Evolutionary conservation across 192 early-diverging fungal species (phyloP).

Genomic region (Podila minutissima): DNA sequence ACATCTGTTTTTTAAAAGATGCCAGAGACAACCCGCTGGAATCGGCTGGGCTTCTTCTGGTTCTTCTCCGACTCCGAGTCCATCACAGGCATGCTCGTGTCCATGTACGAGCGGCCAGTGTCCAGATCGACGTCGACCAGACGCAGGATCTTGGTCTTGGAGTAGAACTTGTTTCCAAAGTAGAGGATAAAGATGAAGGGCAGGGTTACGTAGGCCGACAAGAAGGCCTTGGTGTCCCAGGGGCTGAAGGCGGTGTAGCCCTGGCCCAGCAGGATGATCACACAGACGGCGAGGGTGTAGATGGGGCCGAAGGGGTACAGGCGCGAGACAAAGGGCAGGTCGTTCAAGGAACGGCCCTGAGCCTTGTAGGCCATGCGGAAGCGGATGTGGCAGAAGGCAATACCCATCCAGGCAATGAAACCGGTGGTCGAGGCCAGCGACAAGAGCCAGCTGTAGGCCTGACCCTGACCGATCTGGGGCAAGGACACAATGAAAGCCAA

Average conservation of each 20-base stretch:
- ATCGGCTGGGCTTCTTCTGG: conserved; percentile 20
- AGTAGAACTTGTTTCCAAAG: conserved; percentile 68
- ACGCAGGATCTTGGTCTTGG: conserved; percentile 65
- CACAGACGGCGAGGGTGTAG: conserved; percentile 67
- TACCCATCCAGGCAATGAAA: conserved; percentile 84
- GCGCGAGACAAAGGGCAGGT: conserved; percentile 75
- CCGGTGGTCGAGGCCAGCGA: conserved; percentile 73
- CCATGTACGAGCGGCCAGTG: conserved; percentile 41
- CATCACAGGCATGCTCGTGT: conserved; percentile 23
- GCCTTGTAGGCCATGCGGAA: conserved; percentile 80
- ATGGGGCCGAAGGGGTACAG: conserved; percentile 62
- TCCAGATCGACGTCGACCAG: conserved; percentile 65
- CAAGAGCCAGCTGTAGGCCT: conserved; percentile 72
- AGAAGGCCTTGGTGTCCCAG: conserved; percentile 61
- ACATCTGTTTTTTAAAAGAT: conserved; percentile 13
- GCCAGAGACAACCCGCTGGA: conserved; percentile 11
- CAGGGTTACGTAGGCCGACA: conserved; percentile 69
- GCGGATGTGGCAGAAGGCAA: conserved; percentile 78
- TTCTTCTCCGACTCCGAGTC: conserved; percentile 26
- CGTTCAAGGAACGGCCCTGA: conserved; percentile 66
- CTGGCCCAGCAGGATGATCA: conserved; percentile 68
- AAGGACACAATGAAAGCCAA: conserved; percentile 62
- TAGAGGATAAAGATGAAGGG: conserved; percentile 67
- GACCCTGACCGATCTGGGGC: conserved; percentile 68
- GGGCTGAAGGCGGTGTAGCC: conserved; percentile 65